These are phyloP conservation scores for Entophlyctis luteolus DNA, from an alignment of 192 early-diverging fungal species.

Conservation along the genomic window DNA sequence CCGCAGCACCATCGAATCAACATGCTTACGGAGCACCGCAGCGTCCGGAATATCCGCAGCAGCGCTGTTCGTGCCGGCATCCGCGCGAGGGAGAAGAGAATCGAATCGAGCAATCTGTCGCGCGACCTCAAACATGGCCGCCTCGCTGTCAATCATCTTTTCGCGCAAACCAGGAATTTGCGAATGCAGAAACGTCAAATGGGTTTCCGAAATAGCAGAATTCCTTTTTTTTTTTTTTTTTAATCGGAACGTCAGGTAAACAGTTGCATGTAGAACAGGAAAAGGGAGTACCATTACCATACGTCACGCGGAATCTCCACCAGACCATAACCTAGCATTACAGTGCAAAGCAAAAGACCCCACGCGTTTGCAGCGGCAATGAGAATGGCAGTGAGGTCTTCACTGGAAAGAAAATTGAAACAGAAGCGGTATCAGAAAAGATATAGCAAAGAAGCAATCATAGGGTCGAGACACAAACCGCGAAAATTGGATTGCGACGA, in stretches of 20 bases:
- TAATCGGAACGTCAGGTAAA: not conserved
- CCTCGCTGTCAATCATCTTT: conserved; percentile 73
- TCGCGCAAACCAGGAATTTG: conserved; percentile 73
- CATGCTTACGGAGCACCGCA: conserved; percentile 55
- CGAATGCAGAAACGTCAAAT: conserved; percentile 63
- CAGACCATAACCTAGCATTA: conserved; percentile 90
- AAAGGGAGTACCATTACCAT: conserved; percentile 53
- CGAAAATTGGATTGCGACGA: conserved; percentile 39
- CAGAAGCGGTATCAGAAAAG: not conserved
- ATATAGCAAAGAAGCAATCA: not conserved
- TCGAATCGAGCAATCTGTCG: conserved; percentile 51
- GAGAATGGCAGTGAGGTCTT: conserved; percentile 66
- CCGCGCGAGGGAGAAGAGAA: too few species aligned
- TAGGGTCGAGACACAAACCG: not conserved
- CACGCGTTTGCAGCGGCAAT: conserved; percentile 95
- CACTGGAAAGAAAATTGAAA: conserved; percentile 36
- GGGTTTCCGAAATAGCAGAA: conserved; percentile 55
- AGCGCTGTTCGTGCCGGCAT: too few species aligned
- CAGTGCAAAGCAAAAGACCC: conserved; percentile 81
- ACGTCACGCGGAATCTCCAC: conserved; percentile 82
- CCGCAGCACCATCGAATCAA: conserved; percentile 63
- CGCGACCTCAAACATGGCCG: conserved; percentile 69
- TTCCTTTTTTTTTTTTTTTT: not conserved
- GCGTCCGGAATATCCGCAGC: conserved; percentile 28
- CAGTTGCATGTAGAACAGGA: not conserved